Evolutionary conservation across 345 rosid genomes (phyloP).

Genomic region (Salix brachista): DNA sequence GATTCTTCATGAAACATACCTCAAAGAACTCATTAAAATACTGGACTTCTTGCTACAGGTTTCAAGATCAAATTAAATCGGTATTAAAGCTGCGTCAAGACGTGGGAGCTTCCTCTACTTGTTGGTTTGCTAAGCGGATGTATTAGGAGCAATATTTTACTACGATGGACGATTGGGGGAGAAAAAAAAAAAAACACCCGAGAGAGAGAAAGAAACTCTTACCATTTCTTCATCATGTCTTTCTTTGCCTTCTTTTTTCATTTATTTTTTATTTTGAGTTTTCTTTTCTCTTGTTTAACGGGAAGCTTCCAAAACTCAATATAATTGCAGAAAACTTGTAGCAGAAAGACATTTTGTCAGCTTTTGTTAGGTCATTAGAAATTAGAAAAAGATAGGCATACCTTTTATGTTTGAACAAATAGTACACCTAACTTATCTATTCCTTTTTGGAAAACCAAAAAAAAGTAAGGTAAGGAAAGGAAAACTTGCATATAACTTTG

Average conservation of each 20-base stretch:
- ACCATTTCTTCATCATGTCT: conserved; percentile 10
- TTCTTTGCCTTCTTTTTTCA: conserved; percentile 11
- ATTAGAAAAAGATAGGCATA: conserved; percentile 3
- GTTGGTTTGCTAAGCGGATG: conserved; percentile 15
- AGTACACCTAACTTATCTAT: not conserved
- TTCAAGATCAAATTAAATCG: conserved; percentile 62
- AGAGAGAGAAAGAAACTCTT: conserved; percentile 9
- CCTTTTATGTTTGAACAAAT: not conserved
- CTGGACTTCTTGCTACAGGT: conserved; percentile 45
- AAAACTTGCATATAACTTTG: not conserved
- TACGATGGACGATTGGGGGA: conserved; percentile 6
- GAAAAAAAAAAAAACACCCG: not conserved
- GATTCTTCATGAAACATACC: conserved; percentile 21
- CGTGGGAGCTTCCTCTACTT: conserved; percentile 26
- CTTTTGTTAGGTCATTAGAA: conserved; percentile 10
- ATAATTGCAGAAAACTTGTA: conserved; percentile 17
- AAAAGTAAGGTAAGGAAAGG: not conserved
- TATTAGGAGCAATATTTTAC: conserved; percentile 18
- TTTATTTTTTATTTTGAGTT: conserved; percentile 11
- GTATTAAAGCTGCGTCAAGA: conserved; percentile 26
- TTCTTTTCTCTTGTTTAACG: conserved; percentile 14
- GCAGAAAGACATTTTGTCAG: conserved; percentile 17
- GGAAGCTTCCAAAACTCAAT: conserved; percentile 28
- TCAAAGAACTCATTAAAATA: conserved; percentile 18
- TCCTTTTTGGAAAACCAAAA: not conserved